Percentiles rank a stretch among this genome's conserved stretches.
These are phyloP conservation scores for Entomophthora muscae DNA, from an alignment of 371 early-diverging fungal species.

Conservation along the genomic window DNA sequence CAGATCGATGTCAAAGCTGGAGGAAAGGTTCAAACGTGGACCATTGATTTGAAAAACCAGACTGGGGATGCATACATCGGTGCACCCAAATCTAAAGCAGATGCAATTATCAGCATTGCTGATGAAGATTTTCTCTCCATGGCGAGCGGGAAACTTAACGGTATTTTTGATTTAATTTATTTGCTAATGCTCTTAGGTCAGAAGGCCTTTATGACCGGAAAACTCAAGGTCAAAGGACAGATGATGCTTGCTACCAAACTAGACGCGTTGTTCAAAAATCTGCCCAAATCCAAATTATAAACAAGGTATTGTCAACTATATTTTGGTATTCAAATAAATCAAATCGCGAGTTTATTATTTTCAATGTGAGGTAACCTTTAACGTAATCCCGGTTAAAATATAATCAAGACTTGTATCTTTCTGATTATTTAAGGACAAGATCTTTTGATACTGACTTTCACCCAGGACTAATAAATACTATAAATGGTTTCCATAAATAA, in stretches of 20 bases:
- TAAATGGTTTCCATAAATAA: too few relatives aligned
- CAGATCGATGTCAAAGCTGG: not conserved
- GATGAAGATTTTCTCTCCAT: not conserved
- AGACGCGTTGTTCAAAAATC: slow-evolving; percentile 13
- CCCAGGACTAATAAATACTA: too few relatives aligned
- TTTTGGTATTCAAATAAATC: not conserved
- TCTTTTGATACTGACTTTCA: too few relatives aligned
- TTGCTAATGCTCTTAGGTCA: slow-evolving; percentile 21
- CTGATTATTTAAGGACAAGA: too few relatives aligned
- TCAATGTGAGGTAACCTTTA: too few relatives aligned
- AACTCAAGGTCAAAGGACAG: slow-evolving; percentile 72
- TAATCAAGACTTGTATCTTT: too few relatives aligned
- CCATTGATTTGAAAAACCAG: slow-evolving; percentile 1
- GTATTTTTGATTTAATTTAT: not conserved
- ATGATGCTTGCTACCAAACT: slow-evolving; percentile 58
- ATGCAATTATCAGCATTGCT: not conserved
- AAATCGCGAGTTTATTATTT: too few relatives aligned
- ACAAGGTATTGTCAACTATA: not conserved
- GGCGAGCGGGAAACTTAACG: not conserved
- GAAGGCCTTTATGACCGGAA: slow-evolving; percentile 66
- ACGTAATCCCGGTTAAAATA: too few relatives aligned
- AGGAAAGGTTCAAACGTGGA: not conserved
- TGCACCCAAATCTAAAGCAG: not conserved
- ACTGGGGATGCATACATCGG: not conserved
- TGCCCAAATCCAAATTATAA: slow-evolving; percentile 5